Percentiles rank a stretch among this genome's conserved stretches.
These are phyloP conservation scores for Microthyrium microscopicum DNA, from an alignment of 2,329 filamentous ascomycete genomes.

Conservation along the genomic window DNA sequence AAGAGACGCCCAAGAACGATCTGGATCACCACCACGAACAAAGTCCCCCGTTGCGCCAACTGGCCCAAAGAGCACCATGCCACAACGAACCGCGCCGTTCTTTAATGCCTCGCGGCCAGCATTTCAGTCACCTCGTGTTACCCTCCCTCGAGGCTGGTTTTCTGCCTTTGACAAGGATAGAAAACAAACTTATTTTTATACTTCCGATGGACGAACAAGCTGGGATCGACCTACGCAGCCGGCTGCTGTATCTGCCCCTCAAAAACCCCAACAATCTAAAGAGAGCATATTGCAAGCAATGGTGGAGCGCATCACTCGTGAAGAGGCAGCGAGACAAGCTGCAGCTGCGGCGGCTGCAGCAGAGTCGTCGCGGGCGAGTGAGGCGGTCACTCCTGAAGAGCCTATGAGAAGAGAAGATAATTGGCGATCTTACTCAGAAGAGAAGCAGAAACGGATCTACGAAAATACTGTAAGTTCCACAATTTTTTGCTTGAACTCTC, in stretches of 20 bases:
- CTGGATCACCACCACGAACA: constrained; percentile 26
- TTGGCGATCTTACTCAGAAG: constrained; percentile 51
- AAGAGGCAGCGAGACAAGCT: constrained; percentile 32
- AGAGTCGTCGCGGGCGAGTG: background rate
- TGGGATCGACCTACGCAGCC: constrained; percentile 65
- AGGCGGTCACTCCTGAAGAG: background rate
- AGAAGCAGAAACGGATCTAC: constrained; percentile 91
- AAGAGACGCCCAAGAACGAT: constrained; percentile 31
- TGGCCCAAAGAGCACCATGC: constrained; percentile 34
- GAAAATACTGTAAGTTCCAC: constrained; percentile 63
- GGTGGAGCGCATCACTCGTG: constrained; percentile 56
- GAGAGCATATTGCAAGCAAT: constrained; percentile 61
- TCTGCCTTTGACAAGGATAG: constrained; percentile 54
- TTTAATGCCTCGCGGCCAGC: constrained; percentile 35
- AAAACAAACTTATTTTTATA: constrained; percentile 76
- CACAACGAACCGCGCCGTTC: constrained; percentile 43
- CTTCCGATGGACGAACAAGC: constrained; percentile 56
- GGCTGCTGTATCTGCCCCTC: constrained; percentile 36
- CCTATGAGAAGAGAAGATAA: constrained; percentile 52
- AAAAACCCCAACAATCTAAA: constrained; percentile 51
- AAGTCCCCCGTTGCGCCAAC: constrained; percentile 25
- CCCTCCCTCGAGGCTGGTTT: constrained; percentile 76
- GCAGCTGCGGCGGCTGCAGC: constrained; percentile 41
- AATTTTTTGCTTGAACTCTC: background rate
- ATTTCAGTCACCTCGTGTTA: constrained; percentile 28